Percentiles rank a stretch among this genome's conserved stretches.
Conservation (phyloP, 768 basidiomycete species). For the Hericium coralloides region DNA sequence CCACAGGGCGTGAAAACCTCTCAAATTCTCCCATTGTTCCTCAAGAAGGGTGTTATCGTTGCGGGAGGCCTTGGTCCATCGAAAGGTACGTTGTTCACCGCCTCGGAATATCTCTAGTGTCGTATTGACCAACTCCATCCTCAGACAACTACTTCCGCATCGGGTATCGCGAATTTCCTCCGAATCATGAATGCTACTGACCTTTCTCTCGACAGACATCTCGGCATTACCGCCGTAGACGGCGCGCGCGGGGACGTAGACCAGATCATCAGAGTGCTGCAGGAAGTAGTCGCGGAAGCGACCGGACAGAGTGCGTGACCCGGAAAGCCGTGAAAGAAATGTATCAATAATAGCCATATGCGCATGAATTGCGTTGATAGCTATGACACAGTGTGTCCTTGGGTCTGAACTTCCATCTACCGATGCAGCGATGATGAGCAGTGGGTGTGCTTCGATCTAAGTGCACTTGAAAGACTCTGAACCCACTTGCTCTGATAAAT, state of each 20-base stretch:
- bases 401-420: neutral
- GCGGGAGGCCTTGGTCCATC: slow-evolving; percentile 62
- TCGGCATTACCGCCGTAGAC: slow-evolving; percentile 83
- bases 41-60: slow-evolving; percentile 64
- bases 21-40: slow-evolving; percentile 71
- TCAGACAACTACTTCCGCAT: slow-evolving; percentile 88
- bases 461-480: neutral
- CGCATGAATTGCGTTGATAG: neutral
- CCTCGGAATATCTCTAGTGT: neutral
- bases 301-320: slow-evolving; percentile 18
- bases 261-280: slow-evolving; percentile 56
- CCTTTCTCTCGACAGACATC: slow-evolving; percentile 45
- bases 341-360: neutral
- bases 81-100: slow-evolving; percentile 3
- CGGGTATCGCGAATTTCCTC: slow-evolving; percentile 38
- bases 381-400: neutral
- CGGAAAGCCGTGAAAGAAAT: neutral
- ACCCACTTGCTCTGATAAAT: no score
- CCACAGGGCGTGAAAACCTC: slow-evolving; percentile 72
- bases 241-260: slow-evolving; percentile 65
- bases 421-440: neutral
- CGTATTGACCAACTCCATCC: neutral
- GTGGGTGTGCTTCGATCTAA: neutral
- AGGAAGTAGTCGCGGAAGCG: slow-evolving; percentile 41
- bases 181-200: neutral